Evolutionary conservation across 192 early-diverging fungal genomes (phyloP), one percentile per base, ranked within the genome.

Genomic region (Podila clonocystis): DNA sequence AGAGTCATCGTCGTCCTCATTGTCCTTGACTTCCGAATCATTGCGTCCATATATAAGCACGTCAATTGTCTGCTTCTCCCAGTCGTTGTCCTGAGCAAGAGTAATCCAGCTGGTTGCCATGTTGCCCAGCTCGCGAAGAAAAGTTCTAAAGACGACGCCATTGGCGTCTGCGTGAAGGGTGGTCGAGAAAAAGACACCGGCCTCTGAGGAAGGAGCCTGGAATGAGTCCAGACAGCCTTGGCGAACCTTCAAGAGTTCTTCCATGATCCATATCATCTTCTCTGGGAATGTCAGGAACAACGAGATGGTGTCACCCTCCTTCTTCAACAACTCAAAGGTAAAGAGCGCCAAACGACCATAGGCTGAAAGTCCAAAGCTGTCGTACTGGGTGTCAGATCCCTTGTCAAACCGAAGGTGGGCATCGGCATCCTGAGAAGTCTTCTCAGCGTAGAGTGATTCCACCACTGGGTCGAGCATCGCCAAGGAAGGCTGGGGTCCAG

Each of bases 331-430:
- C 57, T 84, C 84, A 26, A 77, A 74, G 20, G 76, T 73, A 59
- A 87, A 89, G 1, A 89, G 55, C 0, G 75, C 82, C 49, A 82
- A 45, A 3, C 88, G 78, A 33, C 79, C 86, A 29, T 84, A 89
- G 9, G 84, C 62, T 15, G 85, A 86, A 13, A 87, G 63, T 9
- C 87, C 88, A 84, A 85, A 85, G 11, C 82, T 67, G 70, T 89
- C 88, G 58, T 86, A 89, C 8, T 61, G 60, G 22, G 24, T 12
- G 0, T 24, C 13, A 67, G 73, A 20, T 17, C 48, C 55, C 67
- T 64, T 58, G 0, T 24, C n/a, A 26, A 55, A 11, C 17, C 6
- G 52, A 55, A 8, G 24, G 8, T 55, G 52, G 11, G 29, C 20
- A 24, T 12, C n/a, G 0, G 7, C 28, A 9, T 22, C 57, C 0